Evolutionary conservation across 768 basidiomycete genomes (phyloP), one percentile per base, ranked within the genome.

Genomic region (Mrakia gelida): DNA sequence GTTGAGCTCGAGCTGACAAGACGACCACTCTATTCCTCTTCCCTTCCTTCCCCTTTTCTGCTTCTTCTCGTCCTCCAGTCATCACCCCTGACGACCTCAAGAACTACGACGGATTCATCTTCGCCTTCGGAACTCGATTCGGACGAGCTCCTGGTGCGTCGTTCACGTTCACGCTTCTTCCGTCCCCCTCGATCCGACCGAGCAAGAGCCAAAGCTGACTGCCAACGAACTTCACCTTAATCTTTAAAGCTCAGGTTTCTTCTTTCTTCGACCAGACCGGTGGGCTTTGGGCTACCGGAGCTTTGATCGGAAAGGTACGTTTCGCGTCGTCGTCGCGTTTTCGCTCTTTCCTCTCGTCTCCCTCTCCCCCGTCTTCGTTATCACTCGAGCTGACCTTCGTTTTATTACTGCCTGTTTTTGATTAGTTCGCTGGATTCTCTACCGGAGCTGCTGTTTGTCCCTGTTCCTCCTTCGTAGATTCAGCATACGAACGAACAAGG

Each of bases 251-350:
- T 8, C 77, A 78, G 52, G 73, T 78, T 41, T 74, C 73, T 21
- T 41, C 71, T n/a, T 75, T 79, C 78, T 75, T 75, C 21, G 75
- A 76, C 32, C 38, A 41, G 18, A 75, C 75, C 18, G 75, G 75
- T 43, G 70, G 70, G 0, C 41, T 72, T 8, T 71, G 76, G 77
- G 72, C 65, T 41, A 71, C 65, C 15, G 65, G 67, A 13, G 67
- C 67, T 21, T 10, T 70, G 38, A 41, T 43, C 41, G 65, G 65
- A 15, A 67, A 52, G 49, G 59, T 59, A 9, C 59, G 59, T 59
- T 23, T n/a, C 54, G 8, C 8, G 8, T 38, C 38, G 38, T 38
- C 8, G 38, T 38, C 38, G 38, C 59, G 59, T 59, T 45, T 56
- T 59, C 59, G 7, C 59, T n/a, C n/a, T n/a, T n/a, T n/a, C n/a